Evolutionary conservation across 2,329 filamentous ascomycete genomes (phyloP).

Genomic region (Phyllosticta citriasiana): DNA sequence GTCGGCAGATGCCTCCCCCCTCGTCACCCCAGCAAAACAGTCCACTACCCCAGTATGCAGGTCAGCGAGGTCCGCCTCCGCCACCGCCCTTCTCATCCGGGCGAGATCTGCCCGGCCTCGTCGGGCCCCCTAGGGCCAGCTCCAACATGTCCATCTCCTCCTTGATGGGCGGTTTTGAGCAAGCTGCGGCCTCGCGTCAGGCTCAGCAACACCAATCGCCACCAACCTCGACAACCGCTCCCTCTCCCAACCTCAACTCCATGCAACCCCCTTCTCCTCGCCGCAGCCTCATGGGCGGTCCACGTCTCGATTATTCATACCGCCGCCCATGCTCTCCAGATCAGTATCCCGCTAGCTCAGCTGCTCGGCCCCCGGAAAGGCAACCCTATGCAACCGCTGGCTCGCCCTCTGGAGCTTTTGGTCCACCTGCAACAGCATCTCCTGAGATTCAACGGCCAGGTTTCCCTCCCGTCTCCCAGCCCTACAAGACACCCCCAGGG

Average conservation of each 20-base stretch:
- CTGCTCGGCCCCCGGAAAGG: constrained; percentile 20
- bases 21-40: constrained; percentile 37
- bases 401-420: constrained; percentile 21
- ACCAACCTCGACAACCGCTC: constrained; percentile 22
- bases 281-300: constrained; percentile 21
- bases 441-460: constrained; percentile 25
- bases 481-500: constrained; percentile 18
- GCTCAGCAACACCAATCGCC: constrained; percentile 38
- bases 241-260: constrained; percentile 27
- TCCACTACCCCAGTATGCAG: constrained; percentile 26
- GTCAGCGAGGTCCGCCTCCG: constrained; percentile 32
- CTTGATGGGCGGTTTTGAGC: constrained; percentile 50
- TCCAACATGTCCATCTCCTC: constrained; percentile 68
- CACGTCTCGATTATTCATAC: constrained; percentile 26
- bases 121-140: constrained; percentile 44
- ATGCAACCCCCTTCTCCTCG: constrained; percentile 40
- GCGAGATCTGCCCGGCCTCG: constrained; percentile 46
- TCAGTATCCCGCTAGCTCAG: constrained; percentile 20
- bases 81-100: constrained; percentile 36
- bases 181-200: constrained; percentile 26
- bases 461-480: constrained; percentile 20
- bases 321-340: constrained; percentile 30
- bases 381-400: constrained; percentile 18
- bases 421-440: constrained; percentile 15
- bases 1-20: constrained; percentile 40